A percentile compares a stretch with the other conserved stretches of the same genome.
Evolutionary conservation across 2,329 filamentous ascomycete species (phyloP).

Genomic region (Colletotrichum costaricense): DNA sequence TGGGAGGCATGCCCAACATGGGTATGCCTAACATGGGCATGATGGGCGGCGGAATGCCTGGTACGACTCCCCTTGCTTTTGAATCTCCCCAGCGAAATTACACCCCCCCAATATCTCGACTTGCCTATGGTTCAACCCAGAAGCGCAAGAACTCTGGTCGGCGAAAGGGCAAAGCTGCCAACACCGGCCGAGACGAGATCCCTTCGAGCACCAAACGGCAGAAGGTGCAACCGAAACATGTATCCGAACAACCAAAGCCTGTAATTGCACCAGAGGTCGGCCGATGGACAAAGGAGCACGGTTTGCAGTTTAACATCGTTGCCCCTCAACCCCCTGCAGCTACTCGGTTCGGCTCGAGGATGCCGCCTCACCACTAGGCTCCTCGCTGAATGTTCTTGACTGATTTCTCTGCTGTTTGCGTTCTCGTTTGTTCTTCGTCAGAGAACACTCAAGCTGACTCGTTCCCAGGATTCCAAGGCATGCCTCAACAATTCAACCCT

Average conservation of each 20-base stretch:
- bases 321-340: background rate
- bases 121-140: background rate
- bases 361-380: background rate
- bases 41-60: slow-evolving; percentile 68
- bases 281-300: slow-evolving; percentile 11
- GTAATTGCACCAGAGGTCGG: background rate
- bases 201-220: background rate
- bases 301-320: background rate
- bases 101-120: background rate
- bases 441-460: slow-evolving; percentile 38
- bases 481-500: slow-evolving; percentile 78
- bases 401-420: slow-evolving; percentile 4
- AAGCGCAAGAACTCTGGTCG: background rate
- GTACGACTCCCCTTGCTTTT: slow-evolving; percentile 46
- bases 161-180: slow-evolving; percentile 8
- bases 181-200: background rate
- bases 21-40: slow-evolving; percentile 60
- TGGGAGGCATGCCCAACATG: slow-evolving; percentile 65
- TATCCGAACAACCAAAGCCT: background rate
- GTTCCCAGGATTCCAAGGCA: slow-evolving; percentile 71
- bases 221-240: background rate
- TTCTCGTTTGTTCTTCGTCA: background rate
- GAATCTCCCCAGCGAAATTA: background rate
- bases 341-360: background rate
- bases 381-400: background rate